Evolutionary conservation across 768 basidiomycete species (phyloP), one percentile per base, ranked within the genome.

Genomic region (Tephrocybe sp.): DNA sequence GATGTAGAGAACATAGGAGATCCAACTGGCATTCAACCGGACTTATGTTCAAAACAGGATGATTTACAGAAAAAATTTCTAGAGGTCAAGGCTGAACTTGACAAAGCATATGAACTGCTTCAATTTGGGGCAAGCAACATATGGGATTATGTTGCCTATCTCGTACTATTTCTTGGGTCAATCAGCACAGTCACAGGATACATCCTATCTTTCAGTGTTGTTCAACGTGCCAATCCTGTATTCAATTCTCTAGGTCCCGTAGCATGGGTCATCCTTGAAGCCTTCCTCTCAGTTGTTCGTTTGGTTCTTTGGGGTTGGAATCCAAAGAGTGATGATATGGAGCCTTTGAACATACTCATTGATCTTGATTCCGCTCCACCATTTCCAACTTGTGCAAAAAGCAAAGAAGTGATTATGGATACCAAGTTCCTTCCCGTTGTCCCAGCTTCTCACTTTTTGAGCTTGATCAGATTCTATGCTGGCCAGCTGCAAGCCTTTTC

Each of bases 171-270:
- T 1, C 3, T 55, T 17, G 48, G 56, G 0, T 25, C 48, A 12
- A 15, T 30, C 30, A 39, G 39, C n/a, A 34, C 54, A 0, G 30
- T 58, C 10, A 41, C 41, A 12, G 59, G 59, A 24, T 61, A 61
- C 25, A 42, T 60, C 18, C 53, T 56, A 17, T 60, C 50, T 41
- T 60, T 58, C 45, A 57, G 53, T 24, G 49, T 58, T 5, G 56
- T 57, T 9, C 49, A 51, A 17, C 42, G 41, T 12, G 40, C 39
- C 18, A n/a, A 33, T 10, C 24, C 32, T 12, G 42, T 39, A 3
- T 11, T 5, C 14, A 41, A 39, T 18, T 14, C 23, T 5, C 20
- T 9, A 2, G 55, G 46, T 2, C 52, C 58, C 7, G 20, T 50
- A 4, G 32, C 51, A 11, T 61, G 59, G 59, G 49, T 61, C 12